Evolutionary conservation across 352 stramenopile genomes (phyloP), one percentile per base, ranked within the genome.

Genomic region (Globisporangium okanoganense): DNA sequence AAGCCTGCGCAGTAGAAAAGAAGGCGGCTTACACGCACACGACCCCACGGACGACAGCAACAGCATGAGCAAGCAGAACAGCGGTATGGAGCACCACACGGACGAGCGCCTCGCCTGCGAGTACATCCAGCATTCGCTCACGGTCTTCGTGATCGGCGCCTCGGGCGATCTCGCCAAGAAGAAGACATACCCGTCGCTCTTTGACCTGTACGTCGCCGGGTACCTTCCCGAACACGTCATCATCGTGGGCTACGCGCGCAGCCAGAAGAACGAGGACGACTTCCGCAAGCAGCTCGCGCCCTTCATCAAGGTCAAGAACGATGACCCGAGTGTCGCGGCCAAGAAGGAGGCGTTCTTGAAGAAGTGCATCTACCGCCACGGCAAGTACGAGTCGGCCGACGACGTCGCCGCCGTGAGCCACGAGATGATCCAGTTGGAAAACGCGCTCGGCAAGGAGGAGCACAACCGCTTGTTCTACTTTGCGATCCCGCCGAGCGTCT

Each of bases 381-480:
- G 88, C 58, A 78, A 80, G 58, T 96, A 96, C 71, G 87, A 94
- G 69, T 92, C 80, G 50, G 70, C 81, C n/a, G 82, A 92, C 44
- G 85, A 87, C 38, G 87, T 95, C 45, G 78, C 71, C 35, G 76
- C 72, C 45, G 79, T 93, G 20, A 85, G 73, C 64, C 74, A 78
- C 53, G 83, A 94, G 62, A 90, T 95, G 80, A 69, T 78, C 36
- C 52, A 67, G 47, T 61, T 88, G 14, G 84, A 92, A 61, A 53
- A 89, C 27, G 76, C 65, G 33, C 81, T 65, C 47, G 81, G 75
- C 55, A 79, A 82, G 54, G 53, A 69, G 24, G 66, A 72, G 31
- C 61, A 78, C 64, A 96, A 96, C 67, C 83, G 88, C 24, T 70
- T 97, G 50, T 99, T 98, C 73, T 99, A 99, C 77, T 98, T 99